Conservation (phyloP, 169 alveolate species). For the Babesia ovata region DNA sequence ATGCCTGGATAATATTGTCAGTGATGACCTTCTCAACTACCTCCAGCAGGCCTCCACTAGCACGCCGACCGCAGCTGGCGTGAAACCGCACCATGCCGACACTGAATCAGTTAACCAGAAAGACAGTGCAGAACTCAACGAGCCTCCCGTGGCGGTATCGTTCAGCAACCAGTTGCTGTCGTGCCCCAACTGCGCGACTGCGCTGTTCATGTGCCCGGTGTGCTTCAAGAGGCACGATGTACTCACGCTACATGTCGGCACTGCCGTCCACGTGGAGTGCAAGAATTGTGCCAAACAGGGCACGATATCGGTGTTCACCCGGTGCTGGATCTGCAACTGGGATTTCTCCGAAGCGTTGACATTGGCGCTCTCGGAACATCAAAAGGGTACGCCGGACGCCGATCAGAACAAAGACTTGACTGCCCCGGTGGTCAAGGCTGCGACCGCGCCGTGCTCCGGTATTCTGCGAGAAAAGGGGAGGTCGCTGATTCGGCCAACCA, state of each 20-base stretch:
- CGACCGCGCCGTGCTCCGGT: neutral
- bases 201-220: slow-evolving; percentile 79
- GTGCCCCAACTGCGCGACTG: slow-evolving; percentile 79
- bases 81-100: neutral
- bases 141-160: slow-evolving; percentile 3
- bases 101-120: no score
- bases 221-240: slow-evolving; percentile 74
- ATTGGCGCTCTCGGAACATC: neutral
- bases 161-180: slow-evolving; percentile 59
- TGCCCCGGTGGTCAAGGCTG: neutral
- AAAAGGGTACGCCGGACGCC: neutral
- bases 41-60: slow-evolving; percentile 18
- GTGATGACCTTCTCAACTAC: slow-evolving; percentile 56
- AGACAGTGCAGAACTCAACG: neutral
- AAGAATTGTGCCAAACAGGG: slow-evolving; percentile 62
- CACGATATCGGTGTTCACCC: slow-evolving; percentile 37
- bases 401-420: neutral
- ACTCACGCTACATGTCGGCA: slow-evolving; percentile 69
- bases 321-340: slow-evolving; percentile 66
- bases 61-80: neutral
- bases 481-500: neutral
- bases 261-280: slow-evolving; percentile 72
- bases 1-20: slow-evolving; percentile 29
- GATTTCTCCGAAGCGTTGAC: slow-evolving; percentile 25
- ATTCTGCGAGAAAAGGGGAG: neutral